Evolutionary conservation across 75 land plant genomes (phyloP), one percentile per base, ranked within the genome.

Genomic region (Sequoiadendron giganteum): DNA sequence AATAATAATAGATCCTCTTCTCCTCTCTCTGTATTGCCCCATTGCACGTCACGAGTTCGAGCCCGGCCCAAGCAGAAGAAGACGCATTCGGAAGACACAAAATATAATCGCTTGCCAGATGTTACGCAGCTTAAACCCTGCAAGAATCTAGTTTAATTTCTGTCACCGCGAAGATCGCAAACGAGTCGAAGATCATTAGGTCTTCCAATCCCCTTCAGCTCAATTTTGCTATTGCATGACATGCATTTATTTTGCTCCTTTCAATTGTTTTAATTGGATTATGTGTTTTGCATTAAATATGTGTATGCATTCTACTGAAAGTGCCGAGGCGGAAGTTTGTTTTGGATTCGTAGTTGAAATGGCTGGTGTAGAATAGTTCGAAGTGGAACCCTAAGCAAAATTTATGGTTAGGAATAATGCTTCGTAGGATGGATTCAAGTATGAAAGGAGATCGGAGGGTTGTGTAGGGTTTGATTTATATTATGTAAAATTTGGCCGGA

Each of bases 371-470:
- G 38, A 34, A 32, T 30, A 32, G 16, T 11, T 30, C 3, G 2
- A 30, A 10, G 11, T 73, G 38, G 38, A 73, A 32, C 38, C 77
- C 36, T 73, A 73, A 73, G 15, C 32, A 73, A 14, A 32, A 73
- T 32, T 73, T 73, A 13, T 34, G 77, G 11, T 28, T 73, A 34
- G 9, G 77, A 32, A 32, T 39, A 73, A 32, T 32, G 36, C 34
- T 73, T 73, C 13, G 77, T 73, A 73, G 77, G 77, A 34, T 34
- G 34, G 15, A 73, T 30, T 32, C 13, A 32, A 34, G 13, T 10
- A 73, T 30, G 77, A 73, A 32, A 32, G 77, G 38, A 73, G 77
- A 73, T 73, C 77, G 77, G 77, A 32, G 77, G 77, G 77, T 73
- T 34, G 36, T 73, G 38, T 32, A 34, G 10, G 77, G 77, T 32